Base-by-base conservation (phyloP, 2,329 filamentous ascomycete species). In the Stemphylium vesicarium region DNA sequence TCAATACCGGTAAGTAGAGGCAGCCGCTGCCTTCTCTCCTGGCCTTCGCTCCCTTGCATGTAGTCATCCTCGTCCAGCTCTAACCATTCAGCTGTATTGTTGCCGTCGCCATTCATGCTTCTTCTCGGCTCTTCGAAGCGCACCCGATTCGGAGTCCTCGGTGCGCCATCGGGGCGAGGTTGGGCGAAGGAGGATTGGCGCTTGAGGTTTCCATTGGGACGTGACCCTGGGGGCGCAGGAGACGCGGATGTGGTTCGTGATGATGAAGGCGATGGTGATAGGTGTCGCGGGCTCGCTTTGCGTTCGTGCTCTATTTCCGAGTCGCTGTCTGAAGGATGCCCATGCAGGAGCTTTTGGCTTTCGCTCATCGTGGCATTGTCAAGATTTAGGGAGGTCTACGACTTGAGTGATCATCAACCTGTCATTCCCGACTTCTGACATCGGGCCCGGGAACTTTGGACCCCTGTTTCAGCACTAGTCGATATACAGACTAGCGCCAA, bases 1-100 rank as follows among this genome's bases (percentile, higher is more conserved):
- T 95, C 90, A 60, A 96, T 91, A 59, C 88, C 86, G 7, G 91
- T 95, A 59, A 96, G 82, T 47, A 96, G 83, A 50, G 92, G 92
- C 54, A 85, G 79, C 56, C 82, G 75, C 63, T 86, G 84, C 20
- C 79, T 79, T 49, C 76, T 72, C 42, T 79, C 75, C 47, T 77
- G 66, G 37, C 76, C 72, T 22, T 65, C 65, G 6, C 53, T 44
- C 1, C 63, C 63, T 47, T 81, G 72, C 68, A 86, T 71, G 64
- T 85, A 88, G 67, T 89, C 85, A 60, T 88, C 85, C 36, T 85
- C 84, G 26, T 88, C 82, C 4, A 83, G 68, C 80, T 75, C 73
- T 74, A 86, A 71, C 78, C 77, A 80, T 39, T 75, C 73, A 12
- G 55, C 68, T 33, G 68, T 65, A n/a, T 47, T 33, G 18, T 43